Evolutionary conservation across 2,329 filamentous ascomycete species (phyloP).

Genomic region (Alternaria gaisen): DNA sequence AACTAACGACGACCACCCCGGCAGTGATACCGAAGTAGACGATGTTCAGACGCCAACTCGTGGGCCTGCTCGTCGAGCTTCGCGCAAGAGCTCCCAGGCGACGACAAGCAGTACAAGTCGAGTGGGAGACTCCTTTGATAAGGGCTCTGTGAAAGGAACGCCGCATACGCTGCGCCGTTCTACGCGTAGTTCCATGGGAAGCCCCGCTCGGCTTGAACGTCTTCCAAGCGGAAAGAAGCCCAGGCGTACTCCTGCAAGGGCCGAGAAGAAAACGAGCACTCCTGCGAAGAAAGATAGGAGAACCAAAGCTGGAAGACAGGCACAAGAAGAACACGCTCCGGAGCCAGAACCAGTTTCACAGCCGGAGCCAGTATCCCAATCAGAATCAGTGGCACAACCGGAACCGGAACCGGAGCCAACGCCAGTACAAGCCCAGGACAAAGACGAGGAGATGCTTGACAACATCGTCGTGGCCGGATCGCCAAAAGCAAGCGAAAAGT

Average conservation of each 20-base stretch:
- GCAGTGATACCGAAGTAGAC: constrained; percentile 34
- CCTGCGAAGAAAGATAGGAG: constrained; percentile 19
- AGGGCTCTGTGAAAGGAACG: constrained; percentile 26
- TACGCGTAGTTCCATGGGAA: constrained; percentile 35
- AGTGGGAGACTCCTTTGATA: constrained; percentile 50
- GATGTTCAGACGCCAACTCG: constrained; percentile 26
- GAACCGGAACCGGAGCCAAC: not conserved
- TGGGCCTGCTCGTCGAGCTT: not conserved
- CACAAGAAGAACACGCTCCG: not conserved
- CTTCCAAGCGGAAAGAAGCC: constrained; percentile 34
- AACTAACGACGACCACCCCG: constrained; percentile 10
- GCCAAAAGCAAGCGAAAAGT: constrained; percentile 9
- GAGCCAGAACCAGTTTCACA: not conserved
- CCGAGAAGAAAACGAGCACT: constrained; percentile 11
- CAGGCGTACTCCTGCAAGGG: constrained; percentile 26
- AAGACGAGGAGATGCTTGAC: constrained; percentile 49
- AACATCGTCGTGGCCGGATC: constrained; percentile 51
- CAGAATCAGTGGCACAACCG: not conserved
- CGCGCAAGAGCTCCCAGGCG: constrained; percentile 15
- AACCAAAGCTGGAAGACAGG: constrained; percentile 17
- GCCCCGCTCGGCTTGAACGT: constrained; percentile 21
- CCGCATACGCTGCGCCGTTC: constrained; percentile 39
- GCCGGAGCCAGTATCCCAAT: not conserved
- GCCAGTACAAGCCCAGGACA: constrained; percentile 27
- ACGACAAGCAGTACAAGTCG: constrained; percentile 40